Evolutionary conservation across 2,329 filamentous ascomycete genomes (phyloP).

Genomic region (Paecilomyces fulvus): DNA sequence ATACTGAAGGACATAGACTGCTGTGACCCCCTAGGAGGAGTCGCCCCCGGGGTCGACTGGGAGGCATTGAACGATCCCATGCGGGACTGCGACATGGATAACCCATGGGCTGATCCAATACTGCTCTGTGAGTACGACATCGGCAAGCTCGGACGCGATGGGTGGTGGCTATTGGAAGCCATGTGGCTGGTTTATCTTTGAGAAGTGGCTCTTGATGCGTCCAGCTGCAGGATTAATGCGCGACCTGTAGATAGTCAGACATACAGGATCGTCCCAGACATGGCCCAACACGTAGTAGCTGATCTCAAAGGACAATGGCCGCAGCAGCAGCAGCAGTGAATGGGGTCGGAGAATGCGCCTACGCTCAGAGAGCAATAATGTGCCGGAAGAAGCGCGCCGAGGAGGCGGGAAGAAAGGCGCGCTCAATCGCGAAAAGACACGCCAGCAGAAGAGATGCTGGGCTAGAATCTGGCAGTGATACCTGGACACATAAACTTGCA

Average conservation of each 20-base stretch:
- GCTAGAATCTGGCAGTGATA: not conserved
- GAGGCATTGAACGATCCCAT: conserved; percentile 36
- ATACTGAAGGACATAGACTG: conserved; percentile 35
- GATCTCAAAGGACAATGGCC: not conserved
- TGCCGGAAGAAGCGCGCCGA: conserved; percentile 17
- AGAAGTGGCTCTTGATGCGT: conserved; percentile 1
- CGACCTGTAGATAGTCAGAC: not conserved
- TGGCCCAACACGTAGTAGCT: not conserved
- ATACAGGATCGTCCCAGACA: conserved; percentile 3
- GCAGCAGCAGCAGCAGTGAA: not conserved
- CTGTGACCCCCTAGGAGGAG: conserved; percentile 35
- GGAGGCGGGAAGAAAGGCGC: conserved; percentile 23
- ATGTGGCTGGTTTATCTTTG: conserved; percentile 11
- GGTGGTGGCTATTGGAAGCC: conserved; percentile 22
- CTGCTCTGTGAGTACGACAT: conserved; percentile 35
- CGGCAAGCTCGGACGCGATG: conserved; percentile 18
- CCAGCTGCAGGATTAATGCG: conserved; percentile 1
- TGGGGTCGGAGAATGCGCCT: not conserved
- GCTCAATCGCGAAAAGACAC: conserved; percentile 16
- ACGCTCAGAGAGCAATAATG: not conserved
- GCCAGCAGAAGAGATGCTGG: not conserved
- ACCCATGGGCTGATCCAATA: conserved; percentile 29
- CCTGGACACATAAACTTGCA: not conserved
- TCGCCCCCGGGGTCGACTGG: conserved; percentile 39
- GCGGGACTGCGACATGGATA: conserved; percentile 31